Conservation (phyloP, 1,284 basidiomycete genomes). For the Puccinia novopanici region DNA sequence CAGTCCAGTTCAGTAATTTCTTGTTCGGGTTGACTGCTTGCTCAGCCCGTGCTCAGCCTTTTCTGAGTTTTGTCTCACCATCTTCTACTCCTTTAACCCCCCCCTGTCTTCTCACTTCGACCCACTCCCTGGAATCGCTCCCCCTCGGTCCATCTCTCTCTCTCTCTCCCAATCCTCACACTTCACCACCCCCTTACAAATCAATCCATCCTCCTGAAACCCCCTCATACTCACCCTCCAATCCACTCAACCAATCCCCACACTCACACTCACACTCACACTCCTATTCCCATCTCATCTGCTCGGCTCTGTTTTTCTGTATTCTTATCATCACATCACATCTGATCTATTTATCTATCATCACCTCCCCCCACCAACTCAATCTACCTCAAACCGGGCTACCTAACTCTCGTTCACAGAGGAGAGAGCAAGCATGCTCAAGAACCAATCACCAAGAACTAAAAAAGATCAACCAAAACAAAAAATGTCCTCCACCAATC, state of each 20-base stretch:
- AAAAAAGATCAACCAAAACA: not conserved
- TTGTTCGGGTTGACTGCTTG: too few relatives aligned
- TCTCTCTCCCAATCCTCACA: not conserved
- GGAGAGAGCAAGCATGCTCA: not conserved
- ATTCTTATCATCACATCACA: not conserved
- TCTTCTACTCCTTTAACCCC: too few relatives aligned
- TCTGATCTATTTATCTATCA: slow-evolving; percentile 4
- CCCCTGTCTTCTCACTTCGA: too few relatives aligned
- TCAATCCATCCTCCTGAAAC: not conserved
- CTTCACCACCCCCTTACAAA: not conserved
- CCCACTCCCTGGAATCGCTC: too few relatives aligned
- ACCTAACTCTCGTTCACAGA: not conserved
- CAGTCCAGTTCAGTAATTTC: too few relatives aligned
- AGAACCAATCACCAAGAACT: not conserved
- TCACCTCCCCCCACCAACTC: not conserved
- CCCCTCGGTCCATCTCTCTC: too few relatives aligned
- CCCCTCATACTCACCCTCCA: not conserved
- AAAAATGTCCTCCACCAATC: not conserved
- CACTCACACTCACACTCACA: not conserved
- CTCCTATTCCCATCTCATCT: not conserved
- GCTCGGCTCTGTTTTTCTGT: slow-evolving; percentile 20
- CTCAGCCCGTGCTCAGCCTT: too few relatives aligned
- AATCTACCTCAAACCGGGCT: not conserved
- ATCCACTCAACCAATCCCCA: not conserved
- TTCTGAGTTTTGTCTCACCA: too few relatives aligned